phyloP scores from a whole-genome alignment of 495 filamentous ascomycete species.

The Penicillium goetzii region DNA sequence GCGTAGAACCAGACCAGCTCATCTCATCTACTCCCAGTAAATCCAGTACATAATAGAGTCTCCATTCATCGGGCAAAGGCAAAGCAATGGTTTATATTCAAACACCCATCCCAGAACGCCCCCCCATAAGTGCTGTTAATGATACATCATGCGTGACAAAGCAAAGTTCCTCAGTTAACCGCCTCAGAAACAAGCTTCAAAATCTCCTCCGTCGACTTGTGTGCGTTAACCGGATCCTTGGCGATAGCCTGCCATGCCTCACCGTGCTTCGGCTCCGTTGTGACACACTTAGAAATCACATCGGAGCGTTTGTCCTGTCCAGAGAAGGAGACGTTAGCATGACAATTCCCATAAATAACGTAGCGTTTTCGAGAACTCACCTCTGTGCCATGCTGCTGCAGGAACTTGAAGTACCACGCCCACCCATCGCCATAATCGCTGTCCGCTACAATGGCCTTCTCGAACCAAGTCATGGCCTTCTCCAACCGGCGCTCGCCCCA shows the following conservation, averaged over 20 bases:
- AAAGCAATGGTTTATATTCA: not conserved
- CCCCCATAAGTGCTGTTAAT: conserved; percentile 8
- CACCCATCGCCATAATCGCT: conserved; percentile 88
- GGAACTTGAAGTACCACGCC: conserved; percentile 98
- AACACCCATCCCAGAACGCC: conserved; percentile 20
- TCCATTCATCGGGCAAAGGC: not conserved
- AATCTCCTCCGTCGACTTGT: conserved; percentile 75
- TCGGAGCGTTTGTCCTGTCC: conserved; percentile 79
- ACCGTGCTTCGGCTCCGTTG: conserved; percentile 85
- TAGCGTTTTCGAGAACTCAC: conserved; percentile 32
- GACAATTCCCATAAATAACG: not conserved
- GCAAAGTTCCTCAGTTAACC: conserved; percentile 22
- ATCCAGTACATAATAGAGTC: not conserved
- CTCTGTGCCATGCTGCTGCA: conserved; percentile 85
- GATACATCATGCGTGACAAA: conserved; percentile 17
- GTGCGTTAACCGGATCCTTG: conserved; percentile 82
- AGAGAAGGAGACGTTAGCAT: conserved; percentile 14
- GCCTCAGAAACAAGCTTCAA: conserved; percentile 69
- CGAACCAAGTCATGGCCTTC: conserved; percentile 93
- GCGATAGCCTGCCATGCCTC: conserved; percentile 87
- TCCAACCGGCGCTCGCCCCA: conserved; percentile 82
- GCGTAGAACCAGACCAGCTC: not conserved
- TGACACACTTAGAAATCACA: conserved; percentile 71
- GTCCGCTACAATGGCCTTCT: conserved; percentile 87
- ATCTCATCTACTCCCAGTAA: no score